These are phyloP conservation scores for Claviceps maximensis DNA, from an alignment of 2,329 filamentous ascomycete genomes.

Conservation along the genomic window DNA sequence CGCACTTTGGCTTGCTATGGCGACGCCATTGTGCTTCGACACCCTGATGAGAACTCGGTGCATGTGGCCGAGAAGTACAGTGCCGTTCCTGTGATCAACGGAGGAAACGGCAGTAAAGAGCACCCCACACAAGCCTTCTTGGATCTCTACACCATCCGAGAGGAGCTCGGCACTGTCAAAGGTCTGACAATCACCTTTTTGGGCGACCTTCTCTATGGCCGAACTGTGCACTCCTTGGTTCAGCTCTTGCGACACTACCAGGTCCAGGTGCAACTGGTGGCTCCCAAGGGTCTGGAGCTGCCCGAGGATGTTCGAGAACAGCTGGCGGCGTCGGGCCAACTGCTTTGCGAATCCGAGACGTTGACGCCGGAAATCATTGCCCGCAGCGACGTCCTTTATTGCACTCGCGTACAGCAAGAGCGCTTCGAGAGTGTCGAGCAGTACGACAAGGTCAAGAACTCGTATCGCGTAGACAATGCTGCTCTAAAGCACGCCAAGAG, in stretches of 20 bases:
- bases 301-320: conserved; percentile 61
- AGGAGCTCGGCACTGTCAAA: conserved; percentile 90
- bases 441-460: conserved; percentile 80
- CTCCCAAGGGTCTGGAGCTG: conserved; percentile 65
- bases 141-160: conserved; percentile 95
- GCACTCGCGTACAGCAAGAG: conserved; percentile 93
- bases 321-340: conserved; percentile 60
- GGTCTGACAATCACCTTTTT: conserved; percentile 93
- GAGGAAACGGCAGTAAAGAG: conserved; percentile 88
- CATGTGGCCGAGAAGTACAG: conserved; percentile 77
- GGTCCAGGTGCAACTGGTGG: conserved; percentile 82
- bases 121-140: conserved; percentile 97
- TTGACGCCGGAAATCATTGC: conserved; percentile 80
- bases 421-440: conserved; percentile 69
- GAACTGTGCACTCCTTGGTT: conserved; percentile 88
- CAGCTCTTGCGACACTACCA: conserved; percentile 94
- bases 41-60: conserved; percentile 71
- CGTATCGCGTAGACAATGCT: conserved; percentile 79
- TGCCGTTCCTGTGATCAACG: conserved; percentile 88
- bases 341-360: conserved; percentile 60
- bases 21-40: conserved; percentile 90
- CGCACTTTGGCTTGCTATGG: conserved; percentile 88
- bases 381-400: conserved; percentile 85
- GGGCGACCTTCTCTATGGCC: conserved; percentile 84
- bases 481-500: conserved; percentile 84